These are phyloP conservation scores for Xylaria sp. DNA, from an alignment of 2,329 filamentous ascomycete species.

Conservation along the genomic window DNA sequence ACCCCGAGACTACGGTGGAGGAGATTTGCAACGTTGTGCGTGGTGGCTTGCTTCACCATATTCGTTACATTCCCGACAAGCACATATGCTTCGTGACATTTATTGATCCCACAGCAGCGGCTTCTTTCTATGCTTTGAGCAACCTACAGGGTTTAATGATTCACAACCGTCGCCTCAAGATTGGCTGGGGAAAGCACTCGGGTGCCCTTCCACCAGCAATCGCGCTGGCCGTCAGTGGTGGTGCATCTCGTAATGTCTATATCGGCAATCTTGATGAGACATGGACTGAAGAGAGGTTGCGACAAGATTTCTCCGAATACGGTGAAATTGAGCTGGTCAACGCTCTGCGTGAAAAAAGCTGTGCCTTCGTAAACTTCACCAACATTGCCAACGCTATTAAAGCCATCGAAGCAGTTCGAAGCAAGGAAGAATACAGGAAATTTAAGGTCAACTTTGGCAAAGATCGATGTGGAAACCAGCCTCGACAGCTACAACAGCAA, in stretches of 20 bases:
- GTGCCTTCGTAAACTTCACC: conserved; percentile 99
- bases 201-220: conserved; percentile 95
- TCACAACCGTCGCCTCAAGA: conserved; percentile 96
- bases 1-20: conserved; percentile 98
- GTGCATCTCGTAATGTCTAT: conserved; percentile 98
- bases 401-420: conserved; percentile 94
- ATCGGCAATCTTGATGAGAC: conserved; percentile 97
- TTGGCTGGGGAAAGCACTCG: conserved; percentile 99
- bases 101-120: conserved; percentile 96
- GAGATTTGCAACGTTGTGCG: conserved; percentile 99
- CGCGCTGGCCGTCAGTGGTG: conserved; percentile 92
- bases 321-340: conserved; percentile 99
- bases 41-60: conserved; percentile 94
- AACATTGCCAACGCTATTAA: conserved; percentile 99
- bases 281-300: conserved; percentile 94
- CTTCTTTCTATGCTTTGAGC: conserved; percentile 96
- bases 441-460: conserved; percentile 99
- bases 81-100: conserved; percentile 99
- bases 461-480: conserved; percentile 95
- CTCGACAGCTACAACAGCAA: conserved; percentile 80
- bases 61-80: conserved; percentile 99
- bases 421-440: conserved; percentile 94
- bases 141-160: conserved; percentile 99
- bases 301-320: conserved; percentile 96
- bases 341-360: conserved; percentile 96